Evolutionary conservation across 768 basidiomycete genomes (phyloP), one percentile per base, ranked within the genome.

Genomic region (Xanthoconium purpureum): DNA sequence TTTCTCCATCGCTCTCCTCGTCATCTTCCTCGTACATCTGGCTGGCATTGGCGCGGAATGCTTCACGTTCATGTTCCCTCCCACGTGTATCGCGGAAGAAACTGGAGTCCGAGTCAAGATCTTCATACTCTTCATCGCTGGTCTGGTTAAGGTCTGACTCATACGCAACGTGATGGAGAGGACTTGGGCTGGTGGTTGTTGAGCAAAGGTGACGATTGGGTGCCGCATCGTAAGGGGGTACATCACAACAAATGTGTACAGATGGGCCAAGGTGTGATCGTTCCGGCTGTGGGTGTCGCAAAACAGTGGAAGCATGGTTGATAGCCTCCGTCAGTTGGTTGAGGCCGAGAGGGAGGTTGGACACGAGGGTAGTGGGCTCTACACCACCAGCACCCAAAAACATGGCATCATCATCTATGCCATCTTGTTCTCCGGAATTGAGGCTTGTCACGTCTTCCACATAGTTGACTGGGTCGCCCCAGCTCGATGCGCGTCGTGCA

Each of bases 401-500:
- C 63, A 80, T 78, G 35, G 80, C 79, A 55, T 81, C 80, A 30
- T 81, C 80, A 60, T 81, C 77, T 42, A 76, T 62, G 58, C 72
- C 75, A 12, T 75, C 80, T 39, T 76, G 74, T 28, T 79, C 78
- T 32, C 72, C 76, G 14, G 75, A 77, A 55, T 80, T 74, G 45
- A 81, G 57, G 53, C 76, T 78, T 40, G 67, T 73, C 61, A 77
- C 71, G 42, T 77, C 76, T 44, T 76, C 77, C 63, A 73, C 51
- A 60, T 71, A 67, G 65, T 66, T 77, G 60, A 72, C 74, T 15
- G 76, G 67, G 12, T 74, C 84, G 0, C 83, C 84, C 85, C 85
- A 87, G 63, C 84, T 86, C 48, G 84, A 83, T 11, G 86, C 85
- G 6, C 86, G 75, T 56, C 81, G 75, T 29, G 80, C 83, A 33